Percentiles rank a stretch among this genome's conserved stretches.
Conservation (phyloP, 2,329 filamentous ascomycete species). For the Diaporthe vexans region DNA sequence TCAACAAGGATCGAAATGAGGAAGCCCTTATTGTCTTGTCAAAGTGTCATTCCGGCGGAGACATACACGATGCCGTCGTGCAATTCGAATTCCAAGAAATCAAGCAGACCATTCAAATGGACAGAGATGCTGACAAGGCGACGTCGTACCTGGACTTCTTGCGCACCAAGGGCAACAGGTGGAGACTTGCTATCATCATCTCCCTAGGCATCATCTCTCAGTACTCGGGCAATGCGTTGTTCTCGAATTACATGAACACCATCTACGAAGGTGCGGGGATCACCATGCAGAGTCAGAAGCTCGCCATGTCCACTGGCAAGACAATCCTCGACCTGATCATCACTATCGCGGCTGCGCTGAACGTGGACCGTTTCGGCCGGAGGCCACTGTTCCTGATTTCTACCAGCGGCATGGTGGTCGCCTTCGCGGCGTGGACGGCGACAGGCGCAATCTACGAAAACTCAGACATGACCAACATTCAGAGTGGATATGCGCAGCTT, state of each 20-base stretch:
- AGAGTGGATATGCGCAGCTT: constrained; percentile 67
- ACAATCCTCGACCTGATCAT: constrained; percentile 69
- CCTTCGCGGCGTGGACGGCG: constrained; percentile 63
- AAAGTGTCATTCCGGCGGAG: constrained; percentile 74
- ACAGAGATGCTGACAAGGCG: constrained; percentile 60
- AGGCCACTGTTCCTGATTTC: constrained; percentile 64
- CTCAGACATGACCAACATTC: constrained; percentile 49
- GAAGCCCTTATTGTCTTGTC: constrained; percentile 73
- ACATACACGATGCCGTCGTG: constrained; percentile 68
- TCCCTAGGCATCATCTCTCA: constrained; percentile 75
- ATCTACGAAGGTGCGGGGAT: constrained; percentile 73
- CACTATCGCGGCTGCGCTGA: constrained; percentile 64
- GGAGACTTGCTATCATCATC: constrained; percentile 69
- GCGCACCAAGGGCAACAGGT: constrained; percentile 71
- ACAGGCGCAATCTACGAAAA: constrained; percentile 65
- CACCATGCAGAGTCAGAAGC: constrained; percentile 64
- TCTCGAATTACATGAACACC: constrained; percentile 74
- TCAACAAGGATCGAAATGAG: constrained; percentile 60
- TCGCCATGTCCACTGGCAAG: constrained; percentile 62
- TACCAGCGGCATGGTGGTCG: constrained; percentile 62
- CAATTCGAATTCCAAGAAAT: constrained; percentile 75
- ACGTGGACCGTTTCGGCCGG: constrained; percentile 62
- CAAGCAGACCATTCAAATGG: constrained; percentile 70
- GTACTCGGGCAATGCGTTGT: constrained; percentile 74
- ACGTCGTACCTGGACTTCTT: constrained; percentile 72